Percentiles rank a stretch among this genome's conserved stretches.
These are phyloP conservation scores for Apophysomyces elegans DNA, from an alignment of 371 early-diverging fungal genomes.

Conservation along the genomic window DNA sequence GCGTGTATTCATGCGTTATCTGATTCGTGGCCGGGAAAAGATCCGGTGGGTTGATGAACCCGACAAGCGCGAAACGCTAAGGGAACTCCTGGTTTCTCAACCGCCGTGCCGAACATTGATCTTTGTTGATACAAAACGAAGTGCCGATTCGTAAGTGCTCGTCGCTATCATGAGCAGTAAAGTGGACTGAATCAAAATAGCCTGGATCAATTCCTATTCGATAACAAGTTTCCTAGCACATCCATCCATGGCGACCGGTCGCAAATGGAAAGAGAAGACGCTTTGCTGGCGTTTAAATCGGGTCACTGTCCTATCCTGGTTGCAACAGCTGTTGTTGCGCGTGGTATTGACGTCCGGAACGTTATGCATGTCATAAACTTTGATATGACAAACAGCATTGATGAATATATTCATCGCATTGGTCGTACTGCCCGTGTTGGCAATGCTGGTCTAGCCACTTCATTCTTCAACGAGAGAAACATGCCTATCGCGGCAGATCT, in stretches of 20 bases:
- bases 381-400: constrained; percentile 77
- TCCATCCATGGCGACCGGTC: constrained; percentile 81
- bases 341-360: constrained; percentile 88
- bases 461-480: constrained; percentile 68
- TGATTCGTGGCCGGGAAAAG: neutral
- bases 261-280: constrained; percentile 84
- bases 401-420: constrained; percentile 87
- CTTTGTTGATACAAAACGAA: constrained; percentile 83
- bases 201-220: constrained; percentile 74
- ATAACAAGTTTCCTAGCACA: constrained; percentile 65
- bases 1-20: neutral
- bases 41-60: constrained; percentile 51
- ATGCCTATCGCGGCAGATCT: constrained; percentile 61
- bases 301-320: constrained; percentile 84
- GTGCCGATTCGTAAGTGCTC: constrained; percentile 62
- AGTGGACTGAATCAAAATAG: constrained; percentile 12
- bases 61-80: constrained; percentile 46
- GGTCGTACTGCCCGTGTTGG: constrained; percentile 84
- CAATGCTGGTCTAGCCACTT: constrained; percentile 73
- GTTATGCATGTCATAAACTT: constrained; percentile 89
- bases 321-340: constrained; percentile 92
- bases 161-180: neutral
- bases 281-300: constrained; percentile 74
- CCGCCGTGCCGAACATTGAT: constrained; percentile 72
- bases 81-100: constrained; percentile 32